Evolutionary conservation across 2,329 filamentous ascomycete genomes (phyloP), one percentile per base, ranked within the genome.

Genomic region (Microascus cirrosus): DNA sequence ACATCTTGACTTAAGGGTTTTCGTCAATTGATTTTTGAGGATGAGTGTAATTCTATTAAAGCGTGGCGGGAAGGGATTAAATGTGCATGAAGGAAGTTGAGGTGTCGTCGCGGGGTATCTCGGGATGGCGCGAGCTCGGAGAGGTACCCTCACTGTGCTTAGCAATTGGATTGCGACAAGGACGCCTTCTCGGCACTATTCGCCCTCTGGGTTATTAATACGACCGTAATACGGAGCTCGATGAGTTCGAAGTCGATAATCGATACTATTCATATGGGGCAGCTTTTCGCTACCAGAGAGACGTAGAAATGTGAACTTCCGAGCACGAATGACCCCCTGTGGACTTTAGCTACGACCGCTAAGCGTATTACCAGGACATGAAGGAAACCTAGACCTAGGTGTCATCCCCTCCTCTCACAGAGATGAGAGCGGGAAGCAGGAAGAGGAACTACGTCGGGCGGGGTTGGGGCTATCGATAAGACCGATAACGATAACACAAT

Each of bases 1-100:
- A 97, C 94, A 99, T 97, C 25, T 52, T 62, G 56, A 48, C 7
- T 12, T 5, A 36, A 18, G 20, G 15, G 18, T 20, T n/a, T n/a
- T 20, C 24, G 18, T 51, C 18, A 34, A 25, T 57, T 34, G 25
- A 22, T 1, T 2, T 42, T 20, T 50, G 28, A 6, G 4, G 20
- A 56, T 7, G 22, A 35, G 28, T 32, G 28, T 4, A 12, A 32
- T 24, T 56, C 25, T n/a, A 56, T 56, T 18, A 15, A 15, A 32
- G 1, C 7, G 39, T 18, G 20, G 36, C 36, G n/a, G 32, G 8
- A 36, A 42, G 36, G 24, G 24, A 5, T 39, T 22, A 39, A 22
- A 1, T 8, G 45, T 50, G 8, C 6, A 18, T 7, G 20, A 50
- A 24, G 12, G 45, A 50, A 24, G n/a, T n/a, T n/a, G n/a, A n/a